Conservation (phyloP, 129 eudicot genomes). For the Flaveria robusta region DNA sequence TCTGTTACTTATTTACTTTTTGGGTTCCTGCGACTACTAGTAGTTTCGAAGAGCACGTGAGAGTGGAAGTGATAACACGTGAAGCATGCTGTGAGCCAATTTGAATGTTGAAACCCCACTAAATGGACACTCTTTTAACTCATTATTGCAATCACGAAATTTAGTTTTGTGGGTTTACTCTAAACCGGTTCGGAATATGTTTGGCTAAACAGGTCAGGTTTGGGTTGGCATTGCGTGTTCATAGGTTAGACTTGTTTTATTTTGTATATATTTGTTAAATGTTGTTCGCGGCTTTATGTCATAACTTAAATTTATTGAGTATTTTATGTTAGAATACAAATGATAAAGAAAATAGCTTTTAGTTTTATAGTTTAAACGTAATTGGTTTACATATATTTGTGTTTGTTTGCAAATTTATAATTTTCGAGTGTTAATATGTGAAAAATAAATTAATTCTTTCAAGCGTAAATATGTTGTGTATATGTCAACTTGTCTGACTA, state of each 20-base stretch:
- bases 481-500: no score
- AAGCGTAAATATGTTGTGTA: no score
- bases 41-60: background rate
- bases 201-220: no score
- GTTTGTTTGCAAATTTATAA: background rate
- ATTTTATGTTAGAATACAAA: background rate
- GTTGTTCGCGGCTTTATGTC: background rate
- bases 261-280: no score
- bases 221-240: no score
- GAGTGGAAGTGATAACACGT: conserved; percentile 25
- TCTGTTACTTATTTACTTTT: background rate
- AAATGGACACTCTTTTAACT: conserved; percentile 5
- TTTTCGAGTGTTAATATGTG: background rate
- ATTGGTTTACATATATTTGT: background rate
- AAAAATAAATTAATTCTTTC: background rate
- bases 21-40: background rate
- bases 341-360: background rate
- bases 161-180: no score
- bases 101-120: conserved; percentile 19
- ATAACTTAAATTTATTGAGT: background rate
- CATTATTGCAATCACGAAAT: conserved; percentile 5
- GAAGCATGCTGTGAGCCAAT: conserved; percentile 3
- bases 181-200: no score
- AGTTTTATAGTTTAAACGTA: background rate
- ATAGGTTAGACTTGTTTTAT: no score